Conservation (phyloP, 345 rosid species). For the Anacardium occidentale region DNA sequence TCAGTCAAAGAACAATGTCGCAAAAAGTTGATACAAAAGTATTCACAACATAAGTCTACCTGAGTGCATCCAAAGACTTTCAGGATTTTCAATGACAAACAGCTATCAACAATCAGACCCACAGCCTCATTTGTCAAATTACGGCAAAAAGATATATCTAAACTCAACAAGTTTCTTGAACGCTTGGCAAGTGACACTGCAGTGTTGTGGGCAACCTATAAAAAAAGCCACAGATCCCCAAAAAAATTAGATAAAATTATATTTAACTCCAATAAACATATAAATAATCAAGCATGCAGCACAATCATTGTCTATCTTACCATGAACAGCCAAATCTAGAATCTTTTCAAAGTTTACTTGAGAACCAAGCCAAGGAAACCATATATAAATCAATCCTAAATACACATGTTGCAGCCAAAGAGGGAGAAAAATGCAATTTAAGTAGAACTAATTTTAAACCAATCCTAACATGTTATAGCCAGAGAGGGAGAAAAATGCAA, state of each 20-base stretch:
- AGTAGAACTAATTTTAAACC: too few species aligned
- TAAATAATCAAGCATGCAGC: neutral
- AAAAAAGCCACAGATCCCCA: constrained; percentile 10
- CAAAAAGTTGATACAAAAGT: neutral
- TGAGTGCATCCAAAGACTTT: constrained; percentile 88
- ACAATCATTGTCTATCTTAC: neutral
- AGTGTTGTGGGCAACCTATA: constrained; percentile 66
- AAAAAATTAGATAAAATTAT: neutral
- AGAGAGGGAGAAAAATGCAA: neutral
- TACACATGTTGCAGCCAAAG: neutral
- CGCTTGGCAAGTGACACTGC: constrained; percentile 63
- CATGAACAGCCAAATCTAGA: neutral
- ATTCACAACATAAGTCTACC: constrained; percentile 35
- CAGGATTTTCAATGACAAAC: constrained; percentile 60
- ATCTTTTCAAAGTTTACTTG: neutral
- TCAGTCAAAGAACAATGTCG: neutral
- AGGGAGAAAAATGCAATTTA: too few species aligned
- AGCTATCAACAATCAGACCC: constrained; percentile 83
- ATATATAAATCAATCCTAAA: neutral
- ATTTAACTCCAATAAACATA: too few species aligned
- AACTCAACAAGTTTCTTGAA: constrained; percentile 44
- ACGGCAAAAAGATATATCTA: constrained; percentile 90
- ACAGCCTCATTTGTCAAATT: constrained; percentile 58
- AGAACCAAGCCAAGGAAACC: neutral
- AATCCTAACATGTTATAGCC: too few species aligned